phyloP scores from a whole-genome alignment of 2,329 filamentous ascomycete genomes.

The Diaporthe destruens region DNA sequence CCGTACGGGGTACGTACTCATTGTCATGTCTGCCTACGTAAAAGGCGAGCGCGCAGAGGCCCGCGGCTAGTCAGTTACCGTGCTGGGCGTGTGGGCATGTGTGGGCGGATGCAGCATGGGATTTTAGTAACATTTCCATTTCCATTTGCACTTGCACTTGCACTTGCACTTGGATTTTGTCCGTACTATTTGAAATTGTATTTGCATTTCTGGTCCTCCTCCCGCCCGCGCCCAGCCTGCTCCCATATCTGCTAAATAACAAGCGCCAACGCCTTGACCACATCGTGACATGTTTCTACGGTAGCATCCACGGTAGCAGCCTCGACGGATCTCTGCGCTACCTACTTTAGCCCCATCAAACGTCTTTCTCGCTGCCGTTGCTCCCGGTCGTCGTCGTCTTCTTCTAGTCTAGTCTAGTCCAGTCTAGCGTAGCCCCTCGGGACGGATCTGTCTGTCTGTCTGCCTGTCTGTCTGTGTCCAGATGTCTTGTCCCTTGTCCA shows the following conservation, averaged over 20 bases:
- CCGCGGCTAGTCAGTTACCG: neutral
- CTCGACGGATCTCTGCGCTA: slow-evolving; percentile 21
- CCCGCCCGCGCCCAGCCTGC: neutral
- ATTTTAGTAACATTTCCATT: slow-evolving; percentile 12
- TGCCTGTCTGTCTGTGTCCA: neutral
- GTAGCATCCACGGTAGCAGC: neutral
- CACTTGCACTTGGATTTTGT: neutral
- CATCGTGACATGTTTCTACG: neutral
- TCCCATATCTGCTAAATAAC: slow-evolving; percentile 7
- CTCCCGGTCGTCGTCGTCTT: slow-evolving; percentile 10
- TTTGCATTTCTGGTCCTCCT: slow-evolving; percentile 12
- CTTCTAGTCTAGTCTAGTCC: neutral
- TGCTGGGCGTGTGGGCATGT: neutral
- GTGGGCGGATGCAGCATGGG: slow-evolving; percentile 15
- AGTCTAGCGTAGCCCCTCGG: slow-evolving; percentile 2
- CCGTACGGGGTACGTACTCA: neutral
- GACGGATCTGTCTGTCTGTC: neutral
- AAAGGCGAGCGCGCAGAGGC: neutral
- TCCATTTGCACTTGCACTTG: neutral
- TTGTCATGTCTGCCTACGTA: neutral
- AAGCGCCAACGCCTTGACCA: slow-evolving; percentile 16
- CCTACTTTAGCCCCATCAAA: slow-evolving; percentile 29
- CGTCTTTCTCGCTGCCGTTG: slow-evolving; percentile 27
- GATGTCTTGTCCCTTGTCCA: no score
- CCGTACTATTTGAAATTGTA: neutral